Evolutionary conservation across 352 stramenopile species (phyloP).

Genomic region (Pythium brassicae): DNA sequence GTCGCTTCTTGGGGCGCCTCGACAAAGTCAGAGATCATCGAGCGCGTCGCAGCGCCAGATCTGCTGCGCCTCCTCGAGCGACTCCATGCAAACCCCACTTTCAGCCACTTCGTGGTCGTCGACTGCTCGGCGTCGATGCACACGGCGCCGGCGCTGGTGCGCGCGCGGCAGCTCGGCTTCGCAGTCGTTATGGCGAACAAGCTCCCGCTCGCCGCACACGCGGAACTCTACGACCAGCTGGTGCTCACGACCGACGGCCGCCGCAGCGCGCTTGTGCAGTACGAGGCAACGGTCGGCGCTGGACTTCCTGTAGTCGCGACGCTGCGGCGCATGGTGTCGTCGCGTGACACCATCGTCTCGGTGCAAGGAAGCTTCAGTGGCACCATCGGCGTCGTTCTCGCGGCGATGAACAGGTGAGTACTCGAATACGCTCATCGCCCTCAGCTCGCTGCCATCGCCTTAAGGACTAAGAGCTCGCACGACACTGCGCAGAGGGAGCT

Average conservation of each 20-base stretch:
- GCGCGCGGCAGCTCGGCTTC: slow-evolving; percentile 18
- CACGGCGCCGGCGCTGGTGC: slow-evolving; percentile 18
- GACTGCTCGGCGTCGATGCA: slow-evolving; percentile 23
- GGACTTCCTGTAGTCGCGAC: slow-evolving; percentile 53
- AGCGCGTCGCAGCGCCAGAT: not conserved
- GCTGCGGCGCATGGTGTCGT: slow-evolving; percentile 42
- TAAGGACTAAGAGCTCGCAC: too few species aligned
- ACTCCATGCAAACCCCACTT: slow-evolving; percentile 5
- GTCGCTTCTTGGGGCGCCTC: not conserved
- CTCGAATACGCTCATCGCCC: too few species aligned
- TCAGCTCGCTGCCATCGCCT: too few species aligned
- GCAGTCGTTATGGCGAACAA: slow-evolving; percentile 52
- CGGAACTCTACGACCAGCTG: slow-evolving; percentile 31
- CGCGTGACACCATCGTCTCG: slow-evolving; percentile 33
- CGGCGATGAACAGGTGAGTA: slow-evolving; percentile 22
- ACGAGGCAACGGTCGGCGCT: slow-evolving; percentile 62
- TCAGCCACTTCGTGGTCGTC: slow-evolving; percentile 18
- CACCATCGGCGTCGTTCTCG: slow-evolving; percentile 60
- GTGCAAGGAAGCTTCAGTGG: slow-evolving; percentile 58
- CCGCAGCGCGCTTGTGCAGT: slow-evolving; percentile 24
- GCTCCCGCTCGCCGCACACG: slow-evolving; percentile 27
- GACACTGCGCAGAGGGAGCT: slow-evolving; percentile 29
- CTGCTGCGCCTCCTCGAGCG: slow-evolving; percentile 9
- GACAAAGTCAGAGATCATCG: not conserved
- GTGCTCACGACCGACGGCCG: slow-evolving; percentile 11